Base-by-base conservation (phyloP, 768 basidiomycete species). In the Pleurotus tuber-regium region DNA sequence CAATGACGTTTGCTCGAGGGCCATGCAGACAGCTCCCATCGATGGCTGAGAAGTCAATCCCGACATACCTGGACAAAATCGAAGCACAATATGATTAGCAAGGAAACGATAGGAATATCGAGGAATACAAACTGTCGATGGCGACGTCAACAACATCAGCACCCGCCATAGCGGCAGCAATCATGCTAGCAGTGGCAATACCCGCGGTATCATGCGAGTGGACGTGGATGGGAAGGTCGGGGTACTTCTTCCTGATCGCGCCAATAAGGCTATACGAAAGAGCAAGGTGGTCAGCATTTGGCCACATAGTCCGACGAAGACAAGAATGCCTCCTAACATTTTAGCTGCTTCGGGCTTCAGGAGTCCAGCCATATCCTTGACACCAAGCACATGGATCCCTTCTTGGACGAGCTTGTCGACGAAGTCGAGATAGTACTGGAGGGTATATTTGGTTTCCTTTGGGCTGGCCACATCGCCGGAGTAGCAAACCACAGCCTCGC, bases 121-220 rank as follows among this genome's bases (percentile, higher is more conserved):
- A 24, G 28, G 35, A 50, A 35, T 10, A 68, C 92, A 65, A 57
- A 93, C 94, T 96, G 71, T 99, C 97, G 63, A 99, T 98, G 35
- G 97, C 97, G 49, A 98, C 93, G 61, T 99, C 97, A 41, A 99
- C 86, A 11, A 99, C 85, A 66, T 99, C 97, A 39, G 97, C 97
- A 57, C 97, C 97, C n/a, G 97, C 97, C 8, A 87, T 86, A 2
- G 97, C 97, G 19, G 83, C 84, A 3, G 97, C 97, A 54, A 99
- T 71, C 97, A 98, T 98, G 63, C 89, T 93, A n/a, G 96, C 92
- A 42, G 92, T 78, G 24, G 97, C 91, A 61, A 99, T 98, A 70
- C 97, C 97, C 46, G 97, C 97, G 24, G 97, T 99, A 70, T 99
- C 97, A 70, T 99, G 97, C 10, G 97, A 98, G 74, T 99, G 97